Base-by-base conservation (phyloP, 1,284 basidiomycete genomes). In the Microbotryum lychnidis-dioicae region DNA sequence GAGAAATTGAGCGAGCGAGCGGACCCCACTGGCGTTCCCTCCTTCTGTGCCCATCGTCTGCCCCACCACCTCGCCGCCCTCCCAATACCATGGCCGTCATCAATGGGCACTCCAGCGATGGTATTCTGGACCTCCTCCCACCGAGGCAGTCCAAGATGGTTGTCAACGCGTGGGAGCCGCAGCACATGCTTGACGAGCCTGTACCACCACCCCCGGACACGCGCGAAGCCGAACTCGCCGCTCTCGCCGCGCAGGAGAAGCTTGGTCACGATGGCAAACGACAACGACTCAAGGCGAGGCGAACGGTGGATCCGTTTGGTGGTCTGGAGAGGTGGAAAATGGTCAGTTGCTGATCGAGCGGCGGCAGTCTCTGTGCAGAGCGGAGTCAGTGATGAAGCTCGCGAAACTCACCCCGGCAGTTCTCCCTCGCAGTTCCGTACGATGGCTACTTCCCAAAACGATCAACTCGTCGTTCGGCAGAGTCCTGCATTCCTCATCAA, bases 221-320 rank as follows among this genome's bases (percentile, higher is more conserved):
- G 3, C 56, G 70, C 20, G 70, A 71, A 55, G 71, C 67, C 33
- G 67, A 71, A 46, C 61, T 68, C n/a, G 68, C 65, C 1, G 64
- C 63, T 8, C 57, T 72, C 37, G 71, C 69, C 20, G 68, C 66
- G 8, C 61, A 69, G 60, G 69, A 69, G 57, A 72, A 71, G 29
- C 56, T 64, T 16, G 63, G 63, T 0, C 67, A 67, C 64, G 66
- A 65, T 51, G 66, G 66, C 0, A 66, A 69, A 25, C 54, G 66
- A 4, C 67, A 66, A 44, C 42, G 66, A 6, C 59, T 65, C 8
- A 29, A 64, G 25, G 59, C 94, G 23, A 79, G 94, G 63, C 79
- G 91, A 74, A 97, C 94, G 18, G 91, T 97, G 16, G 94, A 97
- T 76, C 96, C 92, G 73, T 88, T 88, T 70, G 91, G 91, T 29